Percentiles rank a stretch among this genome's conserved stretches.
phyloP scores from a whole-genome alignment of 345 rosid species.

The Cardamine occulta region DNA sequence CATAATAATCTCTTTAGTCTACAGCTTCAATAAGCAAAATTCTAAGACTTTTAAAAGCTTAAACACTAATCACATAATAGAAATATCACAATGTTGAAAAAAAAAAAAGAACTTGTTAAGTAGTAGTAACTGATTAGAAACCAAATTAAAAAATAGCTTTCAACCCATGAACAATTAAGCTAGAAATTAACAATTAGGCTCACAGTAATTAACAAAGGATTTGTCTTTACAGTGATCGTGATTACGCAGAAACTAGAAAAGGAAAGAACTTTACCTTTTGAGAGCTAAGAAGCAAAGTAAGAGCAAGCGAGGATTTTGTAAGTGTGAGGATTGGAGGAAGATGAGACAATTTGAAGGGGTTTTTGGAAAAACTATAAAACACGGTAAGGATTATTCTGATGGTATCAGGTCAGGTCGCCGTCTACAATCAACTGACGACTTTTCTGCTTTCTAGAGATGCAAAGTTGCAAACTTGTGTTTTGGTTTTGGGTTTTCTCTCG shows the following conservation, averaged over 20 bases:
- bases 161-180: too few relatives aligned
- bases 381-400: slow-evolving; percentile 35
- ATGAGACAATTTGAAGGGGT: slow-evolving; percentile 15
- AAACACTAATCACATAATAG: too few relatives aligned
- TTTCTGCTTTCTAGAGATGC: slow-evolving; percentile 18
- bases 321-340: neutral
- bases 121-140: too few relatives aligned
- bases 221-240: too few relatives aligned
- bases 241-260: neutral
- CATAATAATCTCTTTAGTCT: slow-evolving; percentile 23
- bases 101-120: too few relatives aligned
- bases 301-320: too few relatives aligned
- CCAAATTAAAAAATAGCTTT: too few relatives aligned
- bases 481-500: slow-evolving; percentile 26
- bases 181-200: too few relatives aligned
- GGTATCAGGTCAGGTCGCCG: too few relatives aligned
- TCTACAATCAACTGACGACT: slow-evolving; percentile 39
- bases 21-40: slow-evolving; percentile 21
- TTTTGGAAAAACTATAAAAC: neutral
- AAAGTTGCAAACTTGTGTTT: slow-evolving; percentile 41
- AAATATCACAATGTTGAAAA: slow-evolving; percentile 4
- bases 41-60: too few relatives aligned
- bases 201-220: too few relatives aligned
- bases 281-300: slow-evolving; percentile 9
- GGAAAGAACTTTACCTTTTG: slow-evolving; percentile 3